A percentile compares a stretch with the other conserved stretches of the same genome.
phyloP scores from a whole-genome alignment of 106 monocot species.

The Dioscorea alata region DNA sequence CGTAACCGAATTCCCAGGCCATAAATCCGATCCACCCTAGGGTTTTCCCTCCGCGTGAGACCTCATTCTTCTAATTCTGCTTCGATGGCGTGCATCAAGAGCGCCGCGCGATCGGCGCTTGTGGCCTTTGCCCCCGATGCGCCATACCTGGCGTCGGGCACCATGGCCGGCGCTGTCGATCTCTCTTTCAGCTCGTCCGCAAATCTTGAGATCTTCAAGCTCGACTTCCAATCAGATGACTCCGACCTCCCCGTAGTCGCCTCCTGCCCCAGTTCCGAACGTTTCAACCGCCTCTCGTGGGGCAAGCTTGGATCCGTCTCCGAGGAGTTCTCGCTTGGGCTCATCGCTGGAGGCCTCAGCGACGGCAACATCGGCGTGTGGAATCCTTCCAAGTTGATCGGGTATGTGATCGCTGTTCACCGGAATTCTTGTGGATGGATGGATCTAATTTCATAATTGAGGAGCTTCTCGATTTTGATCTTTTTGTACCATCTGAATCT shows the following conservation, averaged over 20 bases:
- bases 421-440: background rate
- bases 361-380: constrained; percentile 81
- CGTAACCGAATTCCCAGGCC: too few relatives aligned
- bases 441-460: background rate
- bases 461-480: too few relatives aligned
- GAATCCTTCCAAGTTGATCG: constrained; percentile 69
- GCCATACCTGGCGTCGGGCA: constrained; percentile 85
- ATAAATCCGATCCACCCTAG: too few relatives aligned
- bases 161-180: constrained; percentile 92
- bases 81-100: constrained; percentile 87
- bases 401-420: constrained; percentile 19
- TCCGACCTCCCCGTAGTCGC: constrained; percentile 59
- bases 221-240: constrained; percentile 71
- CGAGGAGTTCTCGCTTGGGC: constrained; percentile 56
- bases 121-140: constrained; percentile 79
- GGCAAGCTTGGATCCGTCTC: constrained; percentile 32
- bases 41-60: too few relatives aligned
- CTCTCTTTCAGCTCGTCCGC: constrained; percentile 86
- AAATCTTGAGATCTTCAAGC: constrained; percentile 87
- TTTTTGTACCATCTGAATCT: too few relatives aligned
- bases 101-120: constrained; percentile 82
- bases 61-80: background rate
- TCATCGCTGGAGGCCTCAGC: constrained; percentile 77
- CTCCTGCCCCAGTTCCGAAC: constrained; percentile 54
- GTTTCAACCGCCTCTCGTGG: constrained; percentile 93